Evolutionary conservation across 352 stramenopile genomes (phyloP), one percentile per base, ranked within the genome.

Genomic region (Saprolegnia diclina): DNA sequence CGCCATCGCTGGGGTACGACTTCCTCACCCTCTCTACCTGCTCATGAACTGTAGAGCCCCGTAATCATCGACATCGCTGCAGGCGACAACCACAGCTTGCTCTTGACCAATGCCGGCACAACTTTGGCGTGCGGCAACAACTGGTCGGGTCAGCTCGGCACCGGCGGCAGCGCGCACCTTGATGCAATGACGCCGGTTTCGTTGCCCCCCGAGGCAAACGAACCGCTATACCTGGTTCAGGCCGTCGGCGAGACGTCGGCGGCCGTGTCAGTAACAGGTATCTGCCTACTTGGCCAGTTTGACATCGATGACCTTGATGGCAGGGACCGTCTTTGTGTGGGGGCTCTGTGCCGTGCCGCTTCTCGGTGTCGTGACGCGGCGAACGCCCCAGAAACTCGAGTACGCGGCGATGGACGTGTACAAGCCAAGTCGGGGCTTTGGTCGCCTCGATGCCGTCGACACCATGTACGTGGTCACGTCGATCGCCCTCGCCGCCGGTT

Each of bases 101-200:
- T 83, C 9, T 71, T 95, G 10, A 79, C 77, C 0, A 65, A 59
- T 26, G 71, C 67, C n/a, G 85, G 87, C 4, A n/a, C 69, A 1
- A 35, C 92, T 0, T 76, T 80, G 21, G 75, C 73, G 5, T 93
- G 79, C 46, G 87, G 87, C 0, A 85, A 84, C 67, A 85, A 90
- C 50, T 88, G 85, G 74, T 69, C 85, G 9, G 87, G 85, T 0
- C 85, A 95, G 56, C 77, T 95, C 6, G 87, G 81, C 1, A n/a
- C 42, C 42, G 18, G 42, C 13, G 13, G 42, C 18, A 42, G 57
- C 4, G 19, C 48, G 37, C 35, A 24, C 19, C 57, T 16, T 16
- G n/a, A 56, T 21, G n/a, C 24, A 32, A n/a, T 66, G 9, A 22
- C 57, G 37, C 38, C 16, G 7, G 24, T 66, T 21, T 19, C 7